Evolutionary conservation across 371 early-diverging fungal species (phyloP).

Genomic region (Entomophthora muscae): DNA sequence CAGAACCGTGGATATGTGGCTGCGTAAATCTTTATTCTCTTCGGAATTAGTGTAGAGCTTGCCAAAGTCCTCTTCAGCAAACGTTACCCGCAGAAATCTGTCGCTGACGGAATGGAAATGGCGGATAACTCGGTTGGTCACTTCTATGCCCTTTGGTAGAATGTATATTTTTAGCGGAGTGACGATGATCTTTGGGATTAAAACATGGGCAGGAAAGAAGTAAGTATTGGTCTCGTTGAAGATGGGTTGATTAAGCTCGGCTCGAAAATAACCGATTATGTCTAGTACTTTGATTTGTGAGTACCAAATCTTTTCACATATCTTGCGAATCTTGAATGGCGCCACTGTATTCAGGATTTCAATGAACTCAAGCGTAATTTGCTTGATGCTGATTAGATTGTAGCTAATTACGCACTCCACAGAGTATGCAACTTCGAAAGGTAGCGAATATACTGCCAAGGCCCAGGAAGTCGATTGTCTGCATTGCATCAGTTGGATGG

Average conservation of each 20-base stretch:
- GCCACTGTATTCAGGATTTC: not conserved
- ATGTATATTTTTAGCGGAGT: constrained; percentile 40
- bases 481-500: not conserved
- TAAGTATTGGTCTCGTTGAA: not conserved
- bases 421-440: not conserved
- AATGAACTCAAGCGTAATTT: not conserved
- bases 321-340: not conserved
- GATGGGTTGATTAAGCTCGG: not conserved
- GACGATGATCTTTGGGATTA: constrained; percentile 33
- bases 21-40: not conserved
- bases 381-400: not conserved
- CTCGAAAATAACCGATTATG: not conserved
- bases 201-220: constrained; percentile 24
- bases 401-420: not conserved
- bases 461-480: not conserved
- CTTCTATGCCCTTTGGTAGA: constrained; percentile 31
- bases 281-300: not conserved
- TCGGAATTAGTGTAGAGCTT: not conserved
- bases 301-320: not conserved
- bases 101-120: constrained; percentile 25
- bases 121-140: constrained; percentile 45
- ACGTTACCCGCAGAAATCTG: constrained; percentile 45
- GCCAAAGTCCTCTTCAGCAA: constrained; percentile 36
- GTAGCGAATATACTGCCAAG: not conserved
- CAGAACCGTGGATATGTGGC: constrained; percentile 27